Base-by-base conservation (phyloP, 2,329 filamentous ascomycete genomes). In the Cladosporium sp. region DNA sequence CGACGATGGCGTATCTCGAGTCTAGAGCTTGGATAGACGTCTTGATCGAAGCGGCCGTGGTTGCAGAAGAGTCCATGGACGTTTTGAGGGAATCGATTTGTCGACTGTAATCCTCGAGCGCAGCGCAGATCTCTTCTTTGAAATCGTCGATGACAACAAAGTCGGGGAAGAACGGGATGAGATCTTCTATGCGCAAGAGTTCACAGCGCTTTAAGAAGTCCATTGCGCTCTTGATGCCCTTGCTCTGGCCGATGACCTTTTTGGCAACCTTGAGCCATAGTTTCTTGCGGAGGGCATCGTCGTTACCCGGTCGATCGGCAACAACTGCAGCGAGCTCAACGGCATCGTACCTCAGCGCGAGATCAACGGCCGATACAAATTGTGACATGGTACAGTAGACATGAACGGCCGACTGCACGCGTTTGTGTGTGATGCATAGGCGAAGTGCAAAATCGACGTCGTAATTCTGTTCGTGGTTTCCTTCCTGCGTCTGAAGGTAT, bases 91-190 rank as follows among this genome's bases (percentile, higher is more conserved):
- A 77, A 62, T 97, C 93, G 58, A 98, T 98, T 58, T 88, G 89
- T 32, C 88, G 85, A 40, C 84, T 87, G 72, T 98, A 98, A 56
- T 94, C 88, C 69, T 98, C 93, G 1, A 98, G 78, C 1, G 94
- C 93, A 0, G 82, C 77, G 71, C 93, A 98, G 32, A 98, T 97
- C 67, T 98, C 93, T 56, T 97, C 91, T 66, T 97, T 96, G 78
- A 98, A 98, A 68, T 97, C 93, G 65, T 98, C 93, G 55, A 98
- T 97, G 45, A 97, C 87, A 19, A 97, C 90, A 65, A 98, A 98
- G 67, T 98, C 93, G 0, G 93, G 93, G 71, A 98, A 98, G 74
- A 98, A 96, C 0, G 93, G 93, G 35, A 98, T 97, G 25, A 98
- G 72, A 62, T 98, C 93, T 71, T 98, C 93, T 56, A 98, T 98